These are phyloP conservation scores for Aurifilum marmelostoma DNA, from an alignment of 2,329 filamentous ascomycete species.

Conservation along the genomic window DNA sequence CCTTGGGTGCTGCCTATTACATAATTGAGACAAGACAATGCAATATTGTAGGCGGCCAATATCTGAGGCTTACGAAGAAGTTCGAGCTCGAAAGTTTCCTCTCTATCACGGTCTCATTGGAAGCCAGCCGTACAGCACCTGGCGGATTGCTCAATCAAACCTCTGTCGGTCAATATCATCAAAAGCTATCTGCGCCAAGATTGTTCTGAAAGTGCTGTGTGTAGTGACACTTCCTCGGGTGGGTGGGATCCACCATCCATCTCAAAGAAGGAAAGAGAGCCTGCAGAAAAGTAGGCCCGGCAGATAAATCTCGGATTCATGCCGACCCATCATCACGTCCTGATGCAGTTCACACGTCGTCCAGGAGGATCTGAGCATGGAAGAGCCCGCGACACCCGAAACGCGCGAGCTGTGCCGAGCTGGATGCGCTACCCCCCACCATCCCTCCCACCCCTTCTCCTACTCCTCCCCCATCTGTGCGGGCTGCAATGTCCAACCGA, in stretches of 20 bases:
- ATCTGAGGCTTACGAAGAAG: not conserved
- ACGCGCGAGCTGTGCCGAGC: constrained; percentile 1
- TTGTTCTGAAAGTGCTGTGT: not conserved
- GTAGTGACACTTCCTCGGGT: not conserved
- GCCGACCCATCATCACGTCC: not conserved
- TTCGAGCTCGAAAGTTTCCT: too few relatives aligned
- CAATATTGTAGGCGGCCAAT: not conserved
- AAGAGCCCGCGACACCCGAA: not conserved
- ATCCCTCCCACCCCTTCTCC: too few relatives aligned
- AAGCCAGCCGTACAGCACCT: not conserved
- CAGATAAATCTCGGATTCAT: not conserved
- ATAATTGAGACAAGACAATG: not conserved
- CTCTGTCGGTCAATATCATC: not conserved
- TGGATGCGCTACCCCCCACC: not conserved
- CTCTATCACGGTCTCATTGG: too few relatives aligned
- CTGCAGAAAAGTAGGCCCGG: not conserved
- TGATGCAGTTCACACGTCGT: not conserved
- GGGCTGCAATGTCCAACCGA: not conserved
- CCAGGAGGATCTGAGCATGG: constrained; percentile 7
- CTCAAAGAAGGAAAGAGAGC: not conserved
- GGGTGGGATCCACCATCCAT: not conserved
- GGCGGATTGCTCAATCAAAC: not conserved
- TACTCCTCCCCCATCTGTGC: not conserved
- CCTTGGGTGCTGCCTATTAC: not conserved
- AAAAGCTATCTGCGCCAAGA: not conserved